Base-by-base conservation (phyloP, 2,329 filamentous ascomycete species). In the Sporothrix brasiliensis region DNA sequence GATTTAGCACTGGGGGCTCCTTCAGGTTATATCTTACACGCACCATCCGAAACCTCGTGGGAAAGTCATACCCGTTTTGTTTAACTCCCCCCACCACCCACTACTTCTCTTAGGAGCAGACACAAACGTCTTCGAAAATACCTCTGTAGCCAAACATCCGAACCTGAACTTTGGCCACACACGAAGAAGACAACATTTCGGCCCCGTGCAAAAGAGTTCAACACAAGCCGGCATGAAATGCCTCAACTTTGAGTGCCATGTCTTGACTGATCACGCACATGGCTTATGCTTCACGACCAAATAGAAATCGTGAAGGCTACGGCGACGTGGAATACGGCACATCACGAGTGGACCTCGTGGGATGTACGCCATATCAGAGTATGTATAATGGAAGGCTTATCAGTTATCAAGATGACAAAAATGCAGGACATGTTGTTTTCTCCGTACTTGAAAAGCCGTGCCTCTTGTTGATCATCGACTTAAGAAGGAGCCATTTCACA, bases 351-450 rank as follows among this genome's bases (percentile, higher is more conserved):
- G 34, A 61, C 21, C 39, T 61, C 58, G 58, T 61, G 58, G 39
- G 56, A 47, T 47, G 58, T 61, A 44, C n/a, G 39, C n/a, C 4
- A 13, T 61, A 44, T 47, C 58, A 61, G 21, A 39, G 58, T 61
- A 61, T 47, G 58, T 27, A 61, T 60, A 44, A 61, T 61, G n/a
- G 39, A 27, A 44, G 16, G n/a, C 58, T 47, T 47, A 61, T 61
- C 58, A 5, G 39, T 61, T 61, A 61, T n/a, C 4, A 47, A 47
- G 39, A 61, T 61, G 58, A 16, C 39, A n/a, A 47, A 24, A 47
- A 44, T 7, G 39, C n/a, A 44, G 13, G 11, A 16, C 39, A 44
- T 24, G 16, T 24, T 61, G 34, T 10, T 58, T 9, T 7, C 54
- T n/a, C 30, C 30, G 30, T 27, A 30, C 1, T 39, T 14, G 30